Base-by-base conservation (phyloP, 805 yeast species). In the Metschnikowia borealis region DNA sequence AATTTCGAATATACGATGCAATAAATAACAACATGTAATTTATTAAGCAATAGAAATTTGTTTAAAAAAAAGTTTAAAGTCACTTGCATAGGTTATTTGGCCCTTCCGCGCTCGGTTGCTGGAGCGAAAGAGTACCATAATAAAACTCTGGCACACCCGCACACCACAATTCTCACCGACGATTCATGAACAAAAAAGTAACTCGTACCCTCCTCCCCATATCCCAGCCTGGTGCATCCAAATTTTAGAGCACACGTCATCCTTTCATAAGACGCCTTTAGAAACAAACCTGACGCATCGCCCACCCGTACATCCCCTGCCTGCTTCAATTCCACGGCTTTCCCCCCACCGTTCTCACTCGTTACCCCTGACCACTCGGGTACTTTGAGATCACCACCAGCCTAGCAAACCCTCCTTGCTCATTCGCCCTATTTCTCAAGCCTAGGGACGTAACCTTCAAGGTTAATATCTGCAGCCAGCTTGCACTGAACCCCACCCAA, bases 141-240 rank as follows among this genome's bases (percentile, higher is more conserved):
- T 42, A 42, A 42, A 39, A 42, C 38, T 18, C 31, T 42, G 29
- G 45, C 38, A 46, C 36, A 46, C 49, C 49, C 49, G 49, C 31
- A 46, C 49, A 46, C 49, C 49, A 39, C 49, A 36, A 18, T 44
- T 45, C 49, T 39, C 49, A 46, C 44, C 46, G 49, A 46, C 49
- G 49, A 46, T 20, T 32, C 44, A 21, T 31, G 36, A 23, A 42
- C 35, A 46, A 46, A 46, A 46, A 45, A 45, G 48, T 18, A 36
- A 45, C 44, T 37, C 48, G 48, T 23, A 26, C 44, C 18, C 21
- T 11, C 31, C 36, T 13, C 36, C 41, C 44, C 39, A 14, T 18
- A 37, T 11, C 17, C 15, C 15, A 44, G 46, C 46, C 46, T 26
- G 46, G 33, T 21, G 39, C 35, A 36, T n/a, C 35, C 39, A 23